Conservation (phyloP, 352 stramenopile species). For the Globisporangium lucens region DNA sequence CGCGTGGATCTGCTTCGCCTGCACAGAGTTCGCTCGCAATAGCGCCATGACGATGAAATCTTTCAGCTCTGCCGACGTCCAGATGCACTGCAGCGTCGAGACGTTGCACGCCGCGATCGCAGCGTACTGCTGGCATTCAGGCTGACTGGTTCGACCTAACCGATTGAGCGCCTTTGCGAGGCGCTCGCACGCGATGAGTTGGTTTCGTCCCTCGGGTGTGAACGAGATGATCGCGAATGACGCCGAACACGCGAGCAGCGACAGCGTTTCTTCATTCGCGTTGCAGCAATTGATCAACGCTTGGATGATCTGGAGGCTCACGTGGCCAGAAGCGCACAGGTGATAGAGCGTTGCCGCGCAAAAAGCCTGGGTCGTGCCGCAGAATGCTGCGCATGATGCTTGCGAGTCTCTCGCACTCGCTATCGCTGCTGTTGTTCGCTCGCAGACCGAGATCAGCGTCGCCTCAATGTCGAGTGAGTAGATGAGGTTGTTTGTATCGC, state of each 20-base stretch:
- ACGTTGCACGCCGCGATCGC: conserved; percentile 80
- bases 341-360: conserved; percentile 76
- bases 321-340: conserved; percentile 54
- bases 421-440: conserved; percentile 19
- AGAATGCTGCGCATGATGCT: conserved; percentile 9
- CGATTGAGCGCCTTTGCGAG: conserved; percentile 70
- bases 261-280: conserved; percentile 62
- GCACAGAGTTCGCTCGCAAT: conserved; percentile 67
- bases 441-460: conserved; percentile 52
- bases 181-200: conserved; percentile 42
- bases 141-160: conserved; percentile 61
- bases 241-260: conserved; percentile 63
- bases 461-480: conserved; percentile 40
- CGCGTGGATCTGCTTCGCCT: conserved; percentile 81
- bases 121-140: conserved; percentile 78
- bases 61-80: conserved; percentile 69
- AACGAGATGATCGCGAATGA: conserved; percentile 83
- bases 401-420: not conserved
- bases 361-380: conserved; percentile 50
- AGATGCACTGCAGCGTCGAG: conserved; percentile 62
- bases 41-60: conserved; percentile 82
- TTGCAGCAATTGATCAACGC: conserved; percentile 71
- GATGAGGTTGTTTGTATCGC: conserved; percentile 43
- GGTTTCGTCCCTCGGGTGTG: conserved; percentile 48
- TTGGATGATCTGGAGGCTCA: conserved; percentile 48